Evolutionary conservation across 176 grass and related monocot genomes (phyloP).

Genomic region (barley (Hordeum vulgare)): MorexV3_pseudomolecules_assembly NC_058519.1:661740213-661740712

Average conservation of each 20-base stretch:
- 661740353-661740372: background rate
- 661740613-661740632: slow-evolving; percentile 4
- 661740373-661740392: background rate
- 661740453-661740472: background rate
- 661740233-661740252: background rate
- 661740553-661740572: background rate
- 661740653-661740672: slow-evolving; percentile 47
- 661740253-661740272: background rate
- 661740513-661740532: background rate
- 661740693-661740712: slow-evolving; percentile 85
- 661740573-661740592: background rate
- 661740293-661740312: background rate
- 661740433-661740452: background rate
- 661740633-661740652: slow-evolving; percentile 11
- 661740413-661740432: background rate
- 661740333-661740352: background rate
- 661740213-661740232: background rate
- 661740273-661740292: background rate
- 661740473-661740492: background rate
- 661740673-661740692: slow-evolving; percentile 98
- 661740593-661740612: background rate
- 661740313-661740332: background rate
- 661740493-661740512: background rate
- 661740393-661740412: background rate
- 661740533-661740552: background rate